These are phyloP conservation scores for Saccharomycopsis sp. DNA, from an alignment of 805 yeast genomes.

Conservation along the genomic window DNA sequence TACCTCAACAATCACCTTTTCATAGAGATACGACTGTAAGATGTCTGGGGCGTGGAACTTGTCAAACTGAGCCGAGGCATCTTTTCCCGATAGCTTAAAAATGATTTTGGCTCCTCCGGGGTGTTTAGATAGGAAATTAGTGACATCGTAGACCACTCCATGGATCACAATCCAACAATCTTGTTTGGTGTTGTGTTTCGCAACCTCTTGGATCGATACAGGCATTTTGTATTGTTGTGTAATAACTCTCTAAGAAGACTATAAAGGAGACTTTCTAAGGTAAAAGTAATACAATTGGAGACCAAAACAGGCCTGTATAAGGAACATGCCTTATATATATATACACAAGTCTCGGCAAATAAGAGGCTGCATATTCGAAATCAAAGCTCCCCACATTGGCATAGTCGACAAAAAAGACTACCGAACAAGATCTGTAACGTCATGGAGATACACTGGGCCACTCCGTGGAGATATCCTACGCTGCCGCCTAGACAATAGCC, in stretches of 20 bases:
- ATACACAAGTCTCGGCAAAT: neutral
- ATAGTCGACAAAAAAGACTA: neutral
- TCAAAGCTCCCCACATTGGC: neutral
- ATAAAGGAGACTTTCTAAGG: too few relatives aligned
- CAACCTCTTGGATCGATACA: slow-evolving; percentile 29
- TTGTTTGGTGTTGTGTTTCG: slow-evolving; percentile 45
- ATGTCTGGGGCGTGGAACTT: slow-evolving; percentile 43
- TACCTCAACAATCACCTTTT: slow-evolving; percentile 5
- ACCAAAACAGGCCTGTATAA: too few relatives aligned
- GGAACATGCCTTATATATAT: too few relatives aligned
- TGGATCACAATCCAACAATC: slow-evolving; percentile 44
- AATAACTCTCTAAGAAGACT: too few relatives aligned
- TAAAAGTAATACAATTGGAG: too few relatives aligned
- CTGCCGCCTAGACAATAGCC: neutral
- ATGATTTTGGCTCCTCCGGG: slow-evolving; percentile 58
- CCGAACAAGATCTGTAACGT: neutral
- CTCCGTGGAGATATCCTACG: neutral
- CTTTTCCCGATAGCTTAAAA: slow-evolving; percentile 37
- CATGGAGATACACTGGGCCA: neutral
- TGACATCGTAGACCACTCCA: slow-evolving; percentile 26
- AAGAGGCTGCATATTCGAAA: neutral
- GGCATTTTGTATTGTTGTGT: neutral
- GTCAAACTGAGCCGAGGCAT: slow-evolving; percentile 48
- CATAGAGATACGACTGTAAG: slow-evolving; percentile 33
- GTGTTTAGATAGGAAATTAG: slow-evolving; percentile 62